Percentiles rank a stretch among this genome's conserved stretches.
These are phyloP conservation scores for Pseudognaphalium luteoalbum DNA, from an alignment of 129 eudicot genomes.

Conservation along the genomic window DNA sequence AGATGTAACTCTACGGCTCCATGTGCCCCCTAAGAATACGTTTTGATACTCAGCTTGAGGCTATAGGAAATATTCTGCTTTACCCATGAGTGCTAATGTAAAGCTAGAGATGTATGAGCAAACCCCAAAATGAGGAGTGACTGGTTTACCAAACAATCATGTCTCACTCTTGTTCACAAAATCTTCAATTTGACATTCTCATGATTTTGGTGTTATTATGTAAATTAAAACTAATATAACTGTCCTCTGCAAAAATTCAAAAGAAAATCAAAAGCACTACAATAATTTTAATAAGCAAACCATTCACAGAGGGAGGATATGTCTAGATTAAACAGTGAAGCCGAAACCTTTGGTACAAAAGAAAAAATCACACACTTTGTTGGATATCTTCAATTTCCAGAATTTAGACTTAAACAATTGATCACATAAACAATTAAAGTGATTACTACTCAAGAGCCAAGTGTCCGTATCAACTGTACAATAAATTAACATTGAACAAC, in stretches of 20 bases:
- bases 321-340: neutral
- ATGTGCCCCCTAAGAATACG: too few species aligned
- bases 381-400: conserved; percentile 2
- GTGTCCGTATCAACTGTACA: conserved; percentile 27
- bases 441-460: conserved; percentile 1
- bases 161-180: neutral
- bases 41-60: too few species aligned
- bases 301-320: too few species aligned
- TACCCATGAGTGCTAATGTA: too few species aligned
- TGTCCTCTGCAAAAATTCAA: too few species aligned
- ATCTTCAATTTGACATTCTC: neutral
- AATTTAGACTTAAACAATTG: conserved; percentile 1
- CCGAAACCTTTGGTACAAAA: neutral
- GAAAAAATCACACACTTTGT: neutral
- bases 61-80: too few species aligned
- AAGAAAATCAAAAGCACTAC: too few species aligned
- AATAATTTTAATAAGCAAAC: too few species aligned
- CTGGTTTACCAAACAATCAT: neutral
- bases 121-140: neutral
- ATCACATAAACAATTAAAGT: conserved; percentile 1
- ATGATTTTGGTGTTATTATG: too few species aligned
- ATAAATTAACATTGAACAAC: conserved; percentile 12
- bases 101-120: neutral
- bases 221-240: too few species aligned
- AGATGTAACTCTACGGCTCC: too few species aligned